Conservation (phyloP, 108 stramenopile genomes). For the Discostella pseudostelligera region DNA sequence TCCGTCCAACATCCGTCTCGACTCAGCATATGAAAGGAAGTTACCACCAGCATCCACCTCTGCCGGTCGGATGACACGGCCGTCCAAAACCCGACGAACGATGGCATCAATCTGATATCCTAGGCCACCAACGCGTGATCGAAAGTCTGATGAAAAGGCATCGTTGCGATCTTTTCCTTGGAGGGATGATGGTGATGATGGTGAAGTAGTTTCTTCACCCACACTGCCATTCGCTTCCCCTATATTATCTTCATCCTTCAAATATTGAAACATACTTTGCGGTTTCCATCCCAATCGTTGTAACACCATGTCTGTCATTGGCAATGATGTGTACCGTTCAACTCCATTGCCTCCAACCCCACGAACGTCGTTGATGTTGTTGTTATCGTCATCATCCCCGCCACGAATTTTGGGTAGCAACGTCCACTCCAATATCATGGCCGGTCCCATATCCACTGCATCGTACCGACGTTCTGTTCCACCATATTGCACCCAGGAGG, state of each 20-base stretch:
- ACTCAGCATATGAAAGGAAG: constrained; percentile 24
- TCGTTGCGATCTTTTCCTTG: constrained; percentile 46
- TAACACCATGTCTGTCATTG: constrained; percentile 44
- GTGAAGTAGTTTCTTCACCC: constrained; percentile 2
- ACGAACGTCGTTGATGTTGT: background rate
- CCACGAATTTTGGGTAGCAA: constrained; percentile 40
- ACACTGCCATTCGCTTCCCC: background rate
- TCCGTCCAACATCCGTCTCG: background rate
- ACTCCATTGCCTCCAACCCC: constrained; percentile 7
- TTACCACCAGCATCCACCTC: constrained; percentile 33
- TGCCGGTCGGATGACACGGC: constrained; percentile 50
- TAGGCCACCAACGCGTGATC: constrained; percentile 63
- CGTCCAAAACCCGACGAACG: constrained; percentile 74
- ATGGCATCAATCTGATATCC: constrained; percentile 67
- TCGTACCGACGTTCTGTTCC: constrained; percentile 60
- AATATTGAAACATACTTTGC: constrained; percentile 41
- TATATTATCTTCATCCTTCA: constrained; percentile 20
- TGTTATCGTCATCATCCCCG: background rate
- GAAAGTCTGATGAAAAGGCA: constrained; percentile 41
- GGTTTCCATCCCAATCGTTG: constrained; percentile 53
- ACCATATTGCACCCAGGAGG: constrained; percentile 62
- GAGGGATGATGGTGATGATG: constrained; percentile 20
- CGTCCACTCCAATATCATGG: constrained; percentile 55
- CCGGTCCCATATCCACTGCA: constrained; percentile 73
- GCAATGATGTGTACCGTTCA: too few relatives aligned